A percentile compares a stretch with the other conserved stretches of the same genome.
phyloP scores from a whole-genome alignment of 2,329 filamentous ascomycete genomes.

The Myriosclerotinia scirpicola region DNA sequence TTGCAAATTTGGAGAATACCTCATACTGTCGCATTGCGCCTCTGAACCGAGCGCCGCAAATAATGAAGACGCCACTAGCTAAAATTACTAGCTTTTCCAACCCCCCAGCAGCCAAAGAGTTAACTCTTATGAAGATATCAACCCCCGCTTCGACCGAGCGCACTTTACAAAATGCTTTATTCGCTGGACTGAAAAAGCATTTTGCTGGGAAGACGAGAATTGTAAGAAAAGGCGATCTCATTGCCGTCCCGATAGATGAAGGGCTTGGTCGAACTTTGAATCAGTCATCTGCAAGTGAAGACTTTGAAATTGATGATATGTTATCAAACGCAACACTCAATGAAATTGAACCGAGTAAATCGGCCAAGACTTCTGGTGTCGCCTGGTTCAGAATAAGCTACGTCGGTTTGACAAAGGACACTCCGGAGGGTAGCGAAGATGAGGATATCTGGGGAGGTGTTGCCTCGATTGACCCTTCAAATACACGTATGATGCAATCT shows the following conservation, averaged over 20 bases:
- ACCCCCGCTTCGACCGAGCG: slow-evolving; percentile 87
- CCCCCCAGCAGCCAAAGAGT: slow-evolving; percentile 66
- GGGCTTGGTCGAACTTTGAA: slow-evolving; percentile 79
- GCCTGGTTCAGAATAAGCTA: slow-evolving; percentile 93
- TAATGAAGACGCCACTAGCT: slow-evolving; percentile 53
- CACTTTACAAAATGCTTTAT: slow-evolving; percentile 78
- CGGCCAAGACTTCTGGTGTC: slow-evolving; percentile 51
- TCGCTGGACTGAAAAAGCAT: slow-evolving; percentile 82
- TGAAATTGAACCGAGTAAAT: slow-evolving; percentile 45
- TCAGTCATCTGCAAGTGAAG: slow-evolving; percentile 59
- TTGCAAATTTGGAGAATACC: slow-evolving; percentile 80
- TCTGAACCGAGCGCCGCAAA: slow-evolving; percentile 53
- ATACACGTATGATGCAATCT: slow-evolving; percentile 87
- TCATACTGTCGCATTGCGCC: slow-evolving; percentile 77
- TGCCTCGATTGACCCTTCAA: slow-evolving; percentile 80
- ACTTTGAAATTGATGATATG: slow-evolving; percentile 69
- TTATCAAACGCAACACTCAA: slow-evolving; percentile 52
- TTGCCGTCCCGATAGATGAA: slow-evolving; percentile 87
- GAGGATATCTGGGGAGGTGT: slow-evolving; percentile 82
- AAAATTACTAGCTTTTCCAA: slow-evolving; percentile 56
- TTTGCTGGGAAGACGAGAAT: slow-evolving; percentile 82
- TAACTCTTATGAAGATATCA: slow-evolving; percentile 83
- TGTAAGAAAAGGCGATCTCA: slow-evolving; percentile 81
- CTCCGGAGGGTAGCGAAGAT: slow-evolving; percentile 51
- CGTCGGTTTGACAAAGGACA: slow-evolving; percentile 59